These are phyloP conservation scores for Penicillium sp. DNA, from an alignment of 2,329 filamentous ascomycete genomes.

Conservation along the genomic window DNA sequence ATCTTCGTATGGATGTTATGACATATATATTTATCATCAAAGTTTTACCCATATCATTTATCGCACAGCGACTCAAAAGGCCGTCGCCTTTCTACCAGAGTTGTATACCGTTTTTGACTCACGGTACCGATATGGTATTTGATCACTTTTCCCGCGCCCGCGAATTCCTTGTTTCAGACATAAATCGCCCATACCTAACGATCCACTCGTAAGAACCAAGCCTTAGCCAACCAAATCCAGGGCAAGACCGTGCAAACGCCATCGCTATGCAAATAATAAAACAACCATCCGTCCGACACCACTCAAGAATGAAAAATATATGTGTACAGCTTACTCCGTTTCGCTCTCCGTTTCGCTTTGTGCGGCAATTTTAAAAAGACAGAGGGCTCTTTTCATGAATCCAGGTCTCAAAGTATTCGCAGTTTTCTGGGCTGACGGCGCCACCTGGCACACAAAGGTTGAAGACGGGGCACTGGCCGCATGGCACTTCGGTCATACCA, in stretches of 20 bases:
- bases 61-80: not conserved
- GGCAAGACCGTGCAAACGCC: slow-evolving; percentile 36
- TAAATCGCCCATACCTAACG: slow-evolving; percentile 4
- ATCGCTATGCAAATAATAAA: slow-evolving; percentile 44
- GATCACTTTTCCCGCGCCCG: not conserved
- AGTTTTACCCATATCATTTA: no score
- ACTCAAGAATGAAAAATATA: slow-evolving; percentile 4
- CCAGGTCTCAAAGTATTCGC: slow-evolving; percentile 91
- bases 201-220: slow-evolving; percentile 15
- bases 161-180: slow-evolving; percentile 7
- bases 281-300: slow-evolving; percentile 15
- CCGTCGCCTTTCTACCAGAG: not conserved
- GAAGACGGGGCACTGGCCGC: slow-evolving; percentile 90
- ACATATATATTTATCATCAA: slow-evolving; percentile 2
- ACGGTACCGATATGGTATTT: not conserved
- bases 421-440: slow-evolving; percentile 85
- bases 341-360: no score
- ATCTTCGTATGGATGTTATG: not conserved
- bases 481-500: slow-evolving; percentile 85
- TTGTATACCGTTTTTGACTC: no score
- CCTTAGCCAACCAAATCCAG: slow-evolving; percentile 18
- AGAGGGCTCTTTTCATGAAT: slow-evolving; percentile 44
- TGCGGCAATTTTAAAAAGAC: slow-evolving; percentile 9
- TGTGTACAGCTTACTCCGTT: slow-evolving; percentile 11
- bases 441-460: slow-evolving; percentile 90